These are phyloP conservation scores for Yamadazyma pseudoaaseri DNA, from an alignment of 1,139 yeast species.

Conservation along the genomic window DNA sequence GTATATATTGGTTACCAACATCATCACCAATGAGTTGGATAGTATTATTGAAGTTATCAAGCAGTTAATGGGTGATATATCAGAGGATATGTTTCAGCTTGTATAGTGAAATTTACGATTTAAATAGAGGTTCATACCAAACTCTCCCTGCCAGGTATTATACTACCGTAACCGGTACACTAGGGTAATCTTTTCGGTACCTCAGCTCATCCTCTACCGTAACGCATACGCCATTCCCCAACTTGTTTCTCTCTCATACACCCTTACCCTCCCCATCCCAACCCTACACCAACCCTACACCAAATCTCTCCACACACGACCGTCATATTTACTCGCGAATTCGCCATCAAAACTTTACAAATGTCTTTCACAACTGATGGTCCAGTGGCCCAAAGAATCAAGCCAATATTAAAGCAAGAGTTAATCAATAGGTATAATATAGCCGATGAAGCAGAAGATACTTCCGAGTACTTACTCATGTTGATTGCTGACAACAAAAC, in stretches of 20 bases:
- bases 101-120: slow-evolving; percentile 20
- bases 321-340: not conserved
- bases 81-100: slow-evolving; percentile 50
- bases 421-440: slow-evolving; percentile 31
- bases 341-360: slow-evolving; percentile 1
- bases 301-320: too few relatives aligned
- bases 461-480: slow-evolving; percentile 76
- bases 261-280: too few relatives aligned
- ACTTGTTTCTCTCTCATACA: too few relatives aligned
- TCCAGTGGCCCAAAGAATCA: slow-evolving; percentile 38
- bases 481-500: slow-evolving; percentile 72
- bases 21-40: slow-evolving; percentile 65
- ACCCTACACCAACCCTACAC: too few relatives aligned
- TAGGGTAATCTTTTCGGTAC: too few relatives aligned
- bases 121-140: too few relatives aligned
- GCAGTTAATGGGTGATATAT: slow-evolving; percentile 61
- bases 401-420: slow-evolving; percentile 36
- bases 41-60: slow-evolving; percentile 53
- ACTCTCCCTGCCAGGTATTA: too few relatives aligned
- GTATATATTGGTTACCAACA: slow-evolving; percentile 68
- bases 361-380: slow-evolving; percentile 42
- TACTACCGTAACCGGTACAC: too few relatives aligned
- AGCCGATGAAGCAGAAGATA: slow-evolving; percentile 69
- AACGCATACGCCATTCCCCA: too few relatives aligned
- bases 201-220: too few relatives aligned